Percentiles rank a stretch among this genome's conserved stretches.
These are phyloP conservation scores for Ampelocalamus luodianensis DNA, from an alignment of 176 grass and related monocot species.

Conservation along the genomic window DNA sequence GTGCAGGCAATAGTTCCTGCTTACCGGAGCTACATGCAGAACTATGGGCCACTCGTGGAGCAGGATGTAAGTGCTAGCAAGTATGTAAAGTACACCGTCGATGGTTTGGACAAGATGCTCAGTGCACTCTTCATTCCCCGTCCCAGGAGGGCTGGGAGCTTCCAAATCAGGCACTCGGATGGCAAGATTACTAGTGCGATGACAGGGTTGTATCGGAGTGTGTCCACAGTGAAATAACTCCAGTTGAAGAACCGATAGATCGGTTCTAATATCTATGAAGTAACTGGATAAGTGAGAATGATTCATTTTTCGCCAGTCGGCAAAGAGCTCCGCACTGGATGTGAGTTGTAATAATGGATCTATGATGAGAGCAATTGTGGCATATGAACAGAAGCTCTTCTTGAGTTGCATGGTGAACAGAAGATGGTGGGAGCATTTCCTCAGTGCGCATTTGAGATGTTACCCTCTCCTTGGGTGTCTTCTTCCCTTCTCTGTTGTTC, in stretches of 20 bases:
- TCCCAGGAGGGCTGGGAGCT: constrained; percentile 64
- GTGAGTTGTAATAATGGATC: constrained; percentile 22
- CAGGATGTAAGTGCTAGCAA: constrained; percentile 74
- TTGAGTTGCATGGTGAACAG: constrained; percentile 21
- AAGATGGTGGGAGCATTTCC: constrained; percentile 25
- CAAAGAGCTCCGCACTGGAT: constrained; percentile 6
- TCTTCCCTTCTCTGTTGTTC: constrained; percentile 11
- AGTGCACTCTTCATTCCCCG: constrained; percentile 58
- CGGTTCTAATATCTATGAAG: constrained; percentile 25
- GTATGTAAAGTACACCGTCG: constrained; percentile 83
- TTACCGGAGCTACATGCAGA: constrained; percentile 98
- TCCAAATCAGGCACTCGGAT: constrained; percentile 73
- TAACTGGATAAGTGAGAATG: background rate
- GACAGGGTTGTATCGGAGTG: constrained; percentile 64
- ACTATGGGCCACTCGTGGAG: constrained; percentile 89
- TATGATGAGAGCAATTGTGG: constrained; percentile 9
- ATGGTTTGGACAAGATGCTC: constrained; percentile 84
- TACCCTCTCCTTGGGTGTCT: constrained; percentile 22
- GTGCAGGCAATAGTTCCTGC: constrained; percentile 78
- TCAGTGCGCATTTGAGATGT: background rate
- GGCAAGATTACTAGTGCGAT: constrained; percentile 58
- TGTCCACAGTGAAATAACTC: constrained; percentile 72
- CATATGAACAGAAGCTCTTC: constrained; percentile 40
- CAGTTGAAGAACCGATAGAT: constrained; percentile 11
- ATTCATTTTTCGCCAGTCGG: constrained; percentile 15